Conservation (phyloP, 495 filamentous ascomycete species). For the Talaromyces nanjingensis region DNA sequence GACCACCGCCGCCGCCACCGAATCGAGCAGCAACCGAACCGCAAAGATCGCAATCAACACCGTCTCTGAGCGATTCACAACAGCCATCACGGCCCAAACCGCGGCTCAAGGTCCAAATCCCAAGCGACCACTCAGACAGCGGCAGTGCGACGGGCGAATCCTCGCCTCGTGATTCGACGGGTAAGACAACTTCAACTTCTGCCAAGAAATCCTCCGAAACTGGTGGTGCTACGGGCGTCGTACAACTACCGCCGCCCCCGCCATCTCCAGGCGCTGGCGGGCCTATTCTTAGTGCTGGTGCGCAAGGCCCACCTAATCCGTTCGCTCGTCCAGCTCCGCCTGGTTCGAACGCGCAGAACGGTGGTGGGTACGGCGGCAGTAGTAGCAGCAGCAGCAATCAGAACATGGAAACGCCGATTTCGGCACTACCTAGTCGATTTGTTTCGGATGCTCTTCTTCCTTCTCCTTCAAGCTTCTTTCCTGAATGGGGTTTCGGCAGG, state of each 20-base stretch:
- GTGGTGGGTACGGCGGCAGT: constrained; percentile 14
- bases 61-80: constrained; percentile 52
- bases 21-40: constrained; percentile 42
- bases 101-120: constrained; percentile 87
- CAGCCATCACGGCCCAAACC: constrained; percentile 70
- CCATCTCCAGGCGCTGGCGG: constrained; percentile 50
- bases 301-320: constrained; percentile 87
- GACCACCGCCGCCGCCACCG: constrained; percentile 35
- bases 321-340: constrained; percentile 81
- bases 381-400: constrained; percentile 56
- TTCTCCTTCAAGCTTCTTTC: constrained; percentile 83
- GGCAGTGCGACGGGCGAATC: constrained; percentile 70
- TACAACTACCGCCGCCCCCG: constrained; percentile 89
- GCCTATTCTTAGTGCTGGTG: constrained; percentile 81
- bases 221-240: constrained; percentile 54
- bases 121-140: constrained; percentile 78
- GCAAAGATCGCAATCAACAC: constrained; percentile 37
- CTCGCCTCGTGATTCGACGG: constrained; percentile 65
- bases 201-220: constrained; percentile 47
- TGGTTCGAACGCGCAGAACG: constrained; percentile 22
- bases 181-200: constrained; percentile 44
- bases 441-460: constrained; percentile 78
- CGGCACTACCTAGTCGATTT: constrained; percentile 89
- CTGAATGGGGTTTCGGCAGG: constrained; percentile 75
- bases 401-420: constrained; percentile 93